Conservation (phyloP, 352 stramenopile genomes). For the Phytophthora citrophthora region DNA sequence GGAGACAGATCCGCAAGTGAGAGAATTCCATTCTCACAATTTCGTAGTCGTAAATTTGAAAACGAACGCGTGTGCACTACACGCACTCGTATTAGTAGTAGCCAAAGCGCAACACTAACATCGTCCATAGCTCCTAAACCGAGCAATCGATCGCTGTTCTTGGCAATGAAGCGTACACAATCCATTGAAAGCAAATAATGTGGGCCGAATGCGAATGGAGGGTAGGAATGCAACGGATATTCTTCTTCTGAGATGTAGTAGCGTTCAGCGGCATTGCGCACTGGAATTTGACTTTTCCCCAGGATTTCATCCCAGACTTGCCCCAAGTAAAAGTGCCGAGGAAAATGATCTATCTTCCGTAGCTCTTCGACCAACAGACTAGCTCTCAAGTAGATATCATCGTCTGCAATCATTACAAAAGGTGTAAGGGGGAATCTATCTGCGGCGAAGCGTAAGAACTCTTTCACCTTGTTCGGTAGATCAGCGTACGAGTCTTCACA, state of each 20-base stretch:
- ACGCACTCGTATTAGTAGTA: constrained; percentile 59
- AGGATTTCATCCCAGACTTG: constrained; percentile 31
- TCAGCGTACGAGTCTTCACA: constrained; percentile 59
- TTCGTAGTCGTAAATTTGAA: constrained; percentile 12
- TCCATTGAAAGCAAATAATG: constrained; percentile 62
- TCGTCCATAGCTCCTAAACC: constrained; percentile 55
- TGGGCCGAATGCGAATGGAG: constrained; percentile 49
- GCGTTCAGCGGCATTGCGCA: constrained; percentile 29
- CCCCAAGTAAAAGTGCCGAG: constrained; percentile 18
- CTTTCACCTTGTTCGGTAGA: constrained; percentile 58
- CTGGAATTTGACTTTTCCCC: constrained; percentile 19
- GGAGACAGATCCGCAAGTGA: constrained; percentile 55
- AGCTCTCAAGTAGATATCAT: constrained; percentile 58
- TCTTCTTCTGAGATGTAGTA: constrained; percentile 42
- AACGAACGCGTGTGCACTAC: constrained; percentile 27
- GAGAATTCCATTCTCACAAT: constrained; percentile 41
- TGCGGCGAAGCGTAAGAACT: constrained; percentile 49
- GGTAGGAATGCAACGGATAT: constrained; percentile 39
- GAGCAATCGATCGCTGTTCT: constrained; percentile 33
- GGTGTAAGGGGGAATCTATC: constrained; percentile 6
- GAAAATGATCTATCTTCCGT: background rate
- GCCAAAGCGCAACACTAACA: constrained; percentile 62
- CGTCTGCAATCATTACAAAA: constrained; percentile 65
- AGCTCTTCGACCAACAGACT: constrained; percentile 16
- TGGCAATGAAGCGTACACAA: constrained; percentile 50